These are phyloP conservation scores for Pseudisothecium myosuroides DNA, from an alignment of 225 moss, liverwort and hornwort species.

Conservation along the genomic window DNA sequence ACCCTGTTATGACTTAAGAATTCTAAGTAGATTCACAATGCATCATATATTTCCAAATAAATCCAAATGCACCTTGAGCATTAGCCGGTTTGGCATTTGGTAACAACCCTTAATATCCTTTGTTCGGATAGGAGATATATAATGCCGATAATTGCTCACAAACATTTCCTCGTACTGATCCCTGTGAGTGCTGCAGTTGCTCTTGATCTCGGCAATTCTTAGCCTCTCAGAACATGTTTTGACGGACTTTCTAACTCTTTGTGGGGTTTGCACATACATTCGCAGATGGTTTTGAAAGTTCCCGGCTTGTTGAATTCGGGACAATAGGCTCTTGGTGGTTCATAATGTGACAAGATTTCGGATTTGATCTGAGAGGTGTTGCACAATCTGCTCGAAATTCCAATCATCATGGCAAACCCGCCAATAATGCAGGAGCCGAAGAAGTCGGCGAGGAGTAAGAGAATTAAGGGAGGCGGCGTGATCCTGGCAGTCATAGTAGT, in stretches of 20 bases:
- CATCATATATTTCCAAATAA: neutral
- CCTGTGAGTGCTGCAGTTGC: neutral
- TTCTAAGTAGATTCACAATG: neutral
- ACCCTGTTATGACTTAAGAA: neutral
- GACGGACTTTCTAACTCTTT: neutral
- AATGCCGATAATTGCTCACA: neutral
- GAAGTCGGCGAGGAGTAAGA: neutral
- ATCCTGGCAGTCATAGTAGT: neutral
- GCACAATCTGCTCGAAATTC: neutral
- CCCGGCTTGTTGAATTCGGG: neutral
- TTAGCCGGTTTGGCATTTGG: neutral
- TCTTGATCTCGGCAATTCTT: neutral
- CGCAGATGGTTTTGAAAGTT: neutral
- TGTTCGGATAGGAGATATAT: neutral
- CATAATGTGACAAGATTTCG: neutral
- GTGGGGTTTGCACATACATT: neutral
- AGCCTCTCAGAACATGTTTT: neutral
- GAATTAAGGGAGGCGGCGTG: constrained; percentile 6
- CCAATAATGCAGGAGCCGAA: neutral
- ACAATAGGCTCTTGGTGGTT: neutral
- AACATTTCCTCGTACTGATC: neutral
- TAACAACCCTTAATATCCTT: neutral
- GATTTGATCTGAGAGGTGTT: neutral
- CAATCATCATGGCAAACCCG: neutral
- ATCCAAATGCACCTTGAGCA: neutral